These are phyloP conservation scores for Sphenostylis stenocarpa DNA, from an alignment of 306 rosid species.

Conservation along the genomic window DNA sequence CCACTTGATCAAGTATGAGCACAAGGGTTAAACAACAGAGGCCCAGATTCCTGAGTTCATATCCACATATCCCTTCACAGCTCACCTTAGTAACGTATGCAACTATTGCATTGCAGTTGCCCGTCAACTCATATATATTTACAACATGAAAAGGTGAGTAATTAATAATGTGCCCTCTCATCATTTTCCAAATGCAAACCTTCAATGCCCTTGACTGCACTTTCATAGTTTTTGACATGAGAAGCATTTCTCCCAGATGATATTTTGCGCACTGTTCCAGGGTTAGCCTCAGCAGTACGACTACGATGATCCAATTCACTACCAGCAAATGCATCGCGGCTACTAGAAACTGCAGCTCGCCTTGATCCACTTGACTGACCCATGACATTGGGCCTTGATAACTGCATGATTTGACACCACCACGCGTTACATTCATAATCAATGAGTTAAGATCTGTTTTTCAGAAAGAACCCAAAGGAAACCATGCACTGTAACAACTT, in stretches of 20 bases:
- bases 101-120: constrained; percentile 29
- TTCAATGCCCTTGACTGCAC: constrained; percentile 72
- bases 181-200: constrained; percentile 69
- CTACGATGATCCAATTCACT: constrained; percentile 58
- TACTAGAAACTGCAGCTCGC: constrained; percentile 70
- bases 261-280: constrained; percentile 54
- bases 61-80: constrained; percentile 29
- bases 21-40: constrained; percentile 38
- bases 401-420: constrained; percentile 44
- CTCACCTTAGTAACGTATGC: constrained; percentile 36
- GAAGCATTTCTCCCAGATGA: constrained; percentile 55
- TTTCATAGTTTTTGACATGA: constrained; percentile 62
- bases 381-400: constrained; percentile 42
- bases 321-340: constrained; percentile 54
- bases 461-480: background rate
- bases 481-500: constrained; percentile 31
- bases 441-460: background rate
- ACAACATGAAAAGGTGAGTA: constrained; percentile 36
- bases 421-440: background rate
- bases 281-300: constrained; percentile 59
- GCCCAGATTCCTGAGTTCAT: constrained; percentile 35
- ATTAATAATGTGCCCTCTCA: constrained; percentile 58
- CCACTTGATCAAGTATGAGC: background rate
- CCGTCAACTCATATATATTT: constrained; percentile 36
- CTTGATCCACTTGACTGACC: constrained; percentile 74